Evolutionary conservation across 257 asterid species (phyloP).

Genomic region (Penstemon davidsonii): DNA sequence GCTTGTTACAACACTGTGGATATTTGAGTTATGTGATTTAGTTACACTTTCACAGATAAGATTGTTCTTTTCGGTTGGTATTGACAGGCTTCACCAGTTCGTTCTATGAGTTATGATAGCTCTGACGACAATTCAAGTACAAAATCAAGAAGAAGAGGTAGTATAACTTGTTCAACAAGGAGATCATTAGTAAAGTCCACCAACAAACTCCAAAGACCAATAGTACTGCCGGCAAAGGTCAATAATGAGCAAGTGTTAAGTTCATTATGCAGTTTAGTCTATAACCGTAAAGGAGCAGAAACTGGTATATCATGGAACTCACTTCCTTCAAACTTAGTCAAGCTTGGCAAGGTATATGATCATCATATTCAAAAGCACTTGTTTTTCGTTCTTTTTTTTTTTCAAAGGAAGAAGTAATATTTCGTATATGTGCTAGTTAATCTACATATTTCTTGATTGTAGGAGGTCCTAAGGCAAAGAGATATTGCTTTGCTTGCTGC

Average conservation of each 20-base stretch:
- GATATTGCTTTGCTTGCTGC: conserved; percentile 65
- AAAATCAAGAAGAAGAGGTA: conserved; percentile 31
- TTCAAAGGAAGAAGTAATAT: background rate
- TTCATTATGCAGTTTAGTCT: conserved; percentile 36
- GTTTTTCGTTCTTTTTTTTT: background rate
- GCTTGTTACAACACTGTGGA: background rate
- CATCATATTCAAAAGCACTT: background rate
- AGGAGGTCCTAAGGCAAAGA: conserved; percentile 67
- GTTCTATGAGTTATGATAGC: conserved; percentile 48
- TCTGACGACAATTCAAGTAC: conserved; percentile 59
- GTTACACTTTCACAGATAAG: background rate
- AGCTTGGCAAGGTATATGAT: conserved; percentile 65
- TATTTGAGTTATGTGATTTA: background rate
- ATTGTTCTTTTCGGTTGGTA: conserved; percentile 22
- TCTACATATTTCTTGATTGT: conserved; percentile 19
- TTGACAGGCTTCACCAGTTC: conserved; percentile 70
- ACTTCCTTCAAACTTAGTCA: conserved; percentile 48
- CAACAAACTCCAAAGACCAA: conserved; percentile 33
- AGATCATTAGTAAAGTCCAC: conserved; percentile 30
- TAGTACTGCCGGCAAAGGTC: conserved; percentile 22
- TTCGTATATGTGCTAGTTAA: background rate
- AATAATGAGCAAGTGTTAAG: conserved; percentile 29
- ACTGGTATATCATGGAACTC: conserved; percentile 54
- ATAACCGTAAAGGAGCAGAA: conserved; percentile 56
- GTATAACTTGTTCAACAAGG: conserved; percentile 23